Conservation (phyloP, 2,329 filamentous ascomycete species). For the Stachybotrys chartarum region DNA sequence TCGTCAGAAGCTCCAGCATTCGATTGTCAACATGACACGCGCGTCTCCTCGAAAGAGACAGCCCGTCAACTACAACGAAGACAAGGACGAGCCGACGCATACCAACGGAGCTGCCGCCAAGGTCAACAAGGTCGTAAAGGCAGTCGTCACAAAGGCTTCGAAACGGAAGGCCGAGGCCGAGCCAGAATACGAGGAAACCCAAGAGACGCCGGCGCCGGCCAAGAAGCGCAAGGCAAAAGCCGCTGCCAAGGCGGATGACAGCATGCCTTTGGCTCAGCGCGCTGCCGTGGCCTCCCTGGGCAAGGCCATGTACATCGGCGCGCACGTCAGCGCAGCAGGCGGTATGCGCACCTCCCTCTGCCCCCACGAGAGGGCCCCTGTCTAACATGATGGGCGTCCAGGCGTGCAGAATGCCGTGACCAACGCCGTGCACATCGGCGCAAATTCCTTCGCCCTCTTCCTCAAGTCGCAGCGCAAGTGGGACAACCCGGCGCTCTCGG, state of each 20-base stretch:
- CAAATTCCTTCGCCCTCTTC: constrained; percentile 91
- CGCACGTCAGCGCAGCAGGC: constrained; percentile 85
- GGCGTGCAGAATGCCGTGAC: constrained; percentile 82
- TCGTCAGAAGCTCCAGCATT: too few relatives aligned
- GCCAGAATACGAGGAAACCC: neutral
- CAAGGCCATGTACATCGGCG: constrained; percentile 73
- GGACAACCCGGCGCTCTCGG: constrained; percentile 70
- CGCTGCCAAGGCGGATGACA: constrained; percentile 30
- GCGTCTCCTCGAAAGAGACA: constrained; percentile 24
- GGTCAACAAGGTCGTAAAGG: constrained; percentile 7
- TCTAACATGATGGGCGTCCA: constrained; percentile 22
- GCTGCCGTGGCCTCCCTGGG: constrained; percentile 58
- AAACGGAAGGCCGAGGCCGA: constrained; percentile 18
- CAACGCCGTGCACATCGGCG: constrained; percentile 75
- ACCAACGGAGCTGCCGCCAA: constrained; percentile 14
- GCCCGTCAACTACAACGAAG: constrained; percentile 23
- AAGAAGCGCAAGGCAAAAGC: constrained; percentile 33
- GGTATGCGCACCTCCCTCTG: constrained; percentile 39
- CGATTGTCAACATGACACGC: constrained; percentile 20
- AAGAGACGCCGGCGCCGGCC: constrained; percentile 12
- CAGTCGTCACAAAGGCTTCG: constrained; percentile 12
- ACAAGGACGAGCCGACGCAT: constrained; percentile 11
- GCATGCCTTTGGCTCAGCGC: constrained; percentile 60
- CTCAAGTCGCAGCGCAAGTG: constrained; percentile 96
- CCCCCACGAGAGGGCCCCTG: too few relatives aligned